phyloP scores from a whole-genome alignment of 2,329 filamentous ascomycete genomes.

The Ascosphaera acerosa region DNA sequence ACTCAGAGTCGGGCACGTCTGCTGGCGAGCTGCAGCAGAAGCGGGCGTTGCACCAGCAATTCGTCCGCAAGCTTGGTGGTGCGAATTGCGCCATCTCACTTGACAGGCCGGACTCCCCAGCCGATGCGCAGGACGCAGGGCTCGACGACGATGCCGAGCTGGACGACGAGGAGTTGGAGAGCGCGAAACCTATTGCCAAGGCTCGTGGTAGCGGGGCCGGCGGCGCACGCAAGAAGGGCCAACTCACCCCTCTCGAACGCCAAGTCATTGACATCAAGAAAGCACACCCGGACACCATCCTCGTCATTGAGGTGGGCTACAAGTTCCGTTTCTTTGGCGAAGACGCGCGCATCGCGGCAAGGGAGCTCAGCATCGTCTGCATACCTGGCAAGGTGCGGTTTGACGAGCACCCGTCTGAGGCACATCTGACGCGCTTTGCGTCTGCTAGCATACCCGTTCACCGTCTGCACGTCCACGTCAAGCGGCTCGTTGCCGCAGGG shows the following conservation, averaged over 20 bases:
- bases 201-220: conserved; percentile 20
- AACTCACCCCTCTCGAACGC: conserved; percentile 82
- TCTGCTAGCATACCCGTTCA: conserved; percentile 91
- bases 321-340: conserved; percentile 96
- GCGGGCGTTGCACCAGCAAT: conserved; percentile 52
- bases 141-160: conserved; percentile 35
- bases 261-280: conserved; percentile 88
- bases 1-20: too few relatives aligned
- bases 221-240: conserved; percentile 36
- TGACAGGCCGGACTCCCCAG: conserved; percentile 28
- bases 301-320: conserved; percentile 91
- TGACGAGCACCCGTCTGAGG: conserved; percentile 82
- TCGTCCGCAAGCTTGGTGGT: conserved; percentile 72
- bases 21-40: conserved; percentile 32
- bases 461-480: conserved; percentile 75
- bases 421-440: conserved; percentile 74
- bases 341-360: conserved; percentile 69
- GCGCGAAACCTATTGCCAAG: conserved; percentile 19
- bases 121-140: conserved; percentile 33
- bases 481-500: conserved; percentile 71
- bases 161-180: conserved; percentile 27
- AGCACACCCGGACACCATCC: conserved; percentile 65
- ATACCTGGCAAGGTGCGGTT: conserved; percentile 89
- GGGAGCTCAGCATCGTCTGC: conserved; percentile 81
- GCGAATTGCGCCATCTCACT: conserved; percentile 54